A percentile compares a stretch with the other conserved stretches of the same genome.
Evolutionary conservation across 306 rosid species (phyloP).

Genomic region (Fragaria vesca): DNA sequence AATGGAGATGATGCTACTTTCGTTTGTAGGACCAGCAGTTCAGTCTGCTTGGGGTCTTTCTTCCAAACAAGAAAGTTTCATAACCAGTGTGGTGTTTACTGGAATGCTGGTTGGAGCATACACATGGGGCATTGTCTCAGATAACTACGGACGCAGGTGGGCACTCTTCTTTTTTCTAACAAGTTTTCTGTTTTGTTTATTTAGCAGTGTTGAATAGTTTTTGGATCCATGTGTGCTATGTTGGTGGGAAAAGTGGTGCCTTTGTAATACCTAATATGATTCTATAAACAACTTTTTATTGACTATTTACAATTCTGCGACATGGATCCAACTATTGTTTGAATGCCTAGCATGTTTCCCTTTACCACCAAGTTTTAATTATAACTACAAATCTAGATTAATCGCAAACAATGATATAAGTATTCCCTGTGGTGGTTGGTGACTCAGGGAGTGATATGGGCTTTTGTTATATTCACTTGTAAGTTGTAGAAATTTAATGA

Average conservation of each 20-base stretch:
- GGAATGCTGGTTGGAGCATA: slow-evolving; percentile 93
- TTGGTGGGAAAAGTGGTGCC: neutral
- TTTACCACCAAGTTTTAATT: neutral
- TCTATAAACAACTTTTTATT: neutral
- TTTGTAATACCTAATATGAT: neutral
- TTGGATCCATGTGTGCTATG: neutral
- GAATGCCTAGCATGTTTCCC: neutral
- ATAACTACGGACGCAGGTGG: slow-evolving; percentile 80
- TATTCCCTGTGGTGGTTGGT: neutral
- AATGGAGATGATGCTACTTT: slow-evolving; percentile 98
- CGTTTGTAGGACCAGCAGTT: slow-evolving; percentile 94
- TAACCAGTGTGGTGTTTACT: slow-evolving; percentile 77
- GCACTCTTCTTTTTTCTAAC: slow-evolving; percentile 4
- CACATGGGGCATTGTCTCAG: slow-evolving; percentile 91
- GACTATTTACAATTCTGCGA: neutral
- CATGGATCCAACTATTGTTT: neutral
- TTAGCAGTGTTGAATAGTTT: neutral
- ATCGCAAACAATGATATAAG: neutral
- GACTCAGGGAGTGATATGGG: neutral
- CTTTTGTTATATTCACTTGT: neutral
- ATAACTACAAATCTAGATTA: neutral
- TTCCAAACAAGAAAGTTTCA: slow-evolving; percentile 64
- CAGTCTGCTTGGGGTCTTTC: slow-evolving; percentile 83
- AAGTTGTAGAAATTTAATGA: neutral
- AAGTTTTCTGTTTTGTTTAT: neutral